These are phyloP conservation scores for Wallacemonas sp. DNA, from an alignment of 208 protist genomes.

Conservation along the genomic window DNA sequence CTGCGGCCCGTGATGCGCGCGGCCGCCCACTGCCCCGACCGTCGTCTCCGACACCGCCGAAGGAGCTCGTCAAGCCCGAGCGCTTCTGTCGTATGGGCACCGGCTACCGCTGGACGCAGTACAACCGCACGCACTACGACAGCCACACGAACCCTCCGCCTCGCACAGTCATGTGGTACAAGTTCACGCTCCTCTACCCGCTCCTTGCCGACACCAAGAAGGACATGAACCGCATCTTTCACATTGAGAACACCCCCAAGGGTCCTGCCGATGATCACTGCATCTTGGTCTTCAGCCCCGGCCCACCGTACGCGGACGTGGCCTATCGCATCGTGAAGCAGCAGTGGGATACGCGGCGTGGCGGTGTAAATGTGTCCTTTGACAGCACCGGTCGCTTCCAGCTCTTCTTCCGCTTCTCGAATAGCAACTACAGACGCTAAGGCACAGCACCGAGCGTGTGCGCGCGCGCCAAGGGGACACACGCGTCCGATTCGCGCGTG, in stretches of 20 bases:
- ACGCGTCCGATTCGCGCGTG: no score
- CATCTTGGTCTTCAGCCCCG: constrained; percentile 94
- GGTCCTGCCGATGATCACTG: constrained; percentile 86
- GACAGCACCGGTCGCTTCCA: constrained; percentile 84
- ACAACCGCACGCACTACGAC: constrained; percentile 99
- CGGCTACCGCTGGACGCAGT: constrained; percentile 98
- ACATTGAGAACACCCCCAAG: constrained; percentile 75
- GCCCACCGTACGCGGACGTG: constrained; percentile 99
- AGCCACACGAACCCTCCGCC: constrained; percentile 98
- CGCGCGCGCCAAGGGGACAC: not conserved
- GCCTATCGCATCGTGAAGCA: constrained; percentile 97
- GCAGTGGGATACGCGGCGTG: constrained; percentile 95
- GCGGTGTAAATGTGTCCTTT: constrained; percentile 96
- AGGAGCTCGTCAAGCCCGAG: constrained; percentile 93
- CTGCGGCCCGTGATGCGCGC: not conserved
- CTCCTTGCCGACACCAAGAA: constrained; percentile 94
- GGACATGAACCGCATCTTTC: constrained; percentile 94
- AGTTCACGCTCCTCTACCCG: constrained; percentile 99
- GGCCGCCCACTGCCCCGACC: constrained; percentile 1
- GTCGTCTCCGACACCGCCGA: not conserved
- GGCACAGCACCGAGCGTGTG: not conserved
- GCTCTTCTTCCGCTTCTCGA: constrained; percentile 87
- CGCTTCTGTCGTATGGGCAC: constrained; percentile 99
- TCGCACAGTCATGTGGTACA: constrained; percentile 99
- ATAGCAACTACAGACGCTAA: constrained; percentile 86